phyloP scores from a whole-genome alignment of 1,284 basidiomycete species.

The Chiua sp. region DNA sequence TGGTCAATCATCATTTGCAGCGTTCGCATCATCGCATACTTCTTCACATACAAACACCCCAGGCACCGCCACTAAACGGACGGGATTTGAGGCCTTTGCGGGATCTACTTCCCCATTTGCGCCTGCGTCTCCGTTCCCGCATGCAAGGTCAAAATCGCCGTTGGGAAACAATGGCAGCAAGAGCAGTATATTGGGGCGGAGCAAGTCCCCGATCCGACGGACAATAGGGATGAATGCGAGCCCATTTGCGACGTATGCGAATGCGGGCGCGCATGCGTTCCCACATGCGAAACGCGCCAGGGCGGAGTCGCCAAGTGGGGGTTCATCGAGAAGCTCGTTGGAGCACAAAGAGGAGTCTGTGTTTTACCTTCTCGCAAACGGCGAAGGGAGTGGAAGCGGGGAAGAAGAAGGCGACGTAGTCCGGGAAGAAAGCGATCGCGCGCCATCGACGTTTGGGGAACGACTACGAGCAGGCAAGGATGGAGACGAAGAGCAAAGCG shows the following conservation, averaged over 20 bases:
- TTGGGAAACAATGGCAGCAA: slow-evolving; percentile 37
- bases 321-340: slow-evolving; percentile 48
- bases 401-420: slow-evolving; percentile 46
- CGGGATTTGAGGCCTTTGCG: slow-evolving; percentile 69
- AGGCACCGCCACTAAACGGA: slow-evolving; percentile 49
- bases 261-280: slow-evolving; percentile 54
- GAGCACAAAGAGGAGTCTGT: slow-evolving; percentile 40
- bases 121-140: slow-evolving; percentile 36
- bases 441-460: slow-evolving; percentile 58
- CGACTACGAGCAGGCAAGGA: slow-evolving; percentile 62
- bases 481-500: slow-evolving; percentile 57
- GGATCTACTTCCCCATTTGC: slow-evolving; percentile 66
- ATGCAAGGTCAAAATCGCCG: slow-evolving; percentile 56
- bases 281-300: slow-evolving; percentile 58
- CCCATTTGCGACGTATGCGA: slow-evolving; percentile 67
- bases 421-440: slow-evolving; percentile 41
- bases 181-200: slow-evolving; percentile 36
- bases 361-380: slow-evolving; percentile 23
- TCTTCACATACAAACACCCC: slow-evolving; percentile 30
- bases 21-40: slow-evolving; percentile 32
- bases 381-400: slow-evolving; percentile 39
- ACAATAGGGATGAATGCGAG: slow-evolving; percentile 42
- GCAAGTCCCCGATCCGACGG: slow-evolving; percentile 58
- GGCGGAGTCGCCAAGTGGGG: slow-evolving; percentile 51
- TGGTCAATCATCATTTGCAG: slow-evolving; percentile 33